Conservation (phyloP, 225 moss, liverwort and hornwort species). For the Physcomitrium patens region DNA sequence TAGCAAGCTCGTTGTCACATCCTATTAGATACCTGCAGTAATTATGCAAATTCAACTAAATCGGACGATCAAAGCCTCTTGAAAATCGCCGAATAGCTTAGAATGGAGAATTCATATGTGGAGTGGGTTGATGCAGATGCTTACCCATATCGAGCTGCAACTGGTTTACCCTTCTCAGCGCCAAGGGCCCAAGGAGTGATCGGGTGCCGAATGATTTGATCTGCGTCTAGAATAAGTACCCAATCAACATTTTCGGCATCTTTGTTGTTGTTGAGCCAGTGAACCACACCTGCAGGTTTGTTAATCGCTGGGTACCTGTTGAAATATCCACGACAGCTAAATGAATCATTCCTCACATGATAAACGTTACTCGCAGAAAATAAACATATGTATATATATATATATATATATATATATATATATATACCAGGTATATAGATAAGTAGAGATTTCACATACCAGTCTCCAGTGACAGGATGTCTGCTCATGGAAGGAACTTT, state of each 20-base stretch:
- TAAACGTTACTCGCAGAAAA: background rate
- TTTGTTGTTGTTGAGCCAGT: conserved; percentile 85
- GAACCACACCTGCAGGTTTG: conserved; percentile 90
- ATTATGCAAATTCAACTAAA: conserved; percentile 4
- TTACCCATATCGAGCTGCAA: conserved; percentile 95
- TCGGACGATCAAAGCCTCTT: background rate
- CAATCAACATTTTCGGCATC: conserved; percentile 82
- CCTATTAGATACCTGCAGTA: conserved; percentile 80
- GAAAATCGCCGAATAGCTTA: too few species aligned
- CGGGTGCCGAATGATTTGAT: conserved; percentile 86
- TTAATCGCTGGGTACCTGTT: conserved; percentile 96
- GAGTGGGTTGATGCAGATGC: conserved; percentile 1
- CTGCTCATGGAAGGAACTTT: conserved; percentile 90
- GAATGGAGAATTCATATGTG: too few species aligned
- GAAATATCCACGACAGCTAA: conserved; percentile 4
- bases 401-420: too few species aligned
- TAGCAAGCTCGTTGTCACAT: conserved; percentile 91
- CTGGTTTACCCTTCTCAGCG: conserved; percentile 77
- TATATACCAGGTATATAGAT: background rate
- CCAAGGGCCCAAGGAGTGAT: conserved; percentile 90
- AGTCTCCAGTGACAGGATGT: conserved; percentile 83
- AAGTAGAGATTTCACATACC: conserved; percentile 41
- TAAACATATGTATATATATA: too few species aligned
- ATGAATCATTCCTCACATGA: background rate
- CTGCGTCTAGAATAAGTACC: conserved; percentile 95